phyloP scores from a whole-genome alignment of 1,284 basidiomycete genomes.

The Trichosporon coremiiforme region DNA sequence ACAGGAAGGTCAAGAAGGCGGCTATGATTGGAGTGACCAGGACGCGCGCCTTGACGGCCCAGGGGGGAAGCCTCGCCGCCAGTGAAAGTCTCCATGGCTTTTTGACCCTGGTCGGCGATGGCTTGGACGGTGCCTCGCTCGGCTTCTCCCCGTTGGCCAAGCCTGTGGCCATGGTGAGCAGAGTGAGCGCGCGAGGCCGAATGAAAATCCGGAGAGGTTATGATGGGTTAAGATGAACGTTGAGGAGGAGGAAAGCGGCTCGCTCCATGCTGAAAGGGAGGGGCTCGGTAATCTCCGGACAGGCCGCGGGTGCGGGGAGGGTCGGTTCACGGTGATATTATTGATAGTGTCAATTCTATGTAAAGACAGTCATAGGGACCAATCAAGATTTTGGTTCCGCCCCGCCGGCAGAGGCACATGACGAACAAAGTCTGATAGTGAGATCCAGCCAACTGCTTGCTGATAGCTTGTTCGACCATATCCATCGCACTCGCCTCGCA shows the following conservation, averaged over 20 bases:
- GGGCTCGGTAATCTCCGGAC: not conserved
- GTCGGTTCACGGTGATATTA: not conserved
- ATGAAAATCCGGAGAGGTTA: not conserved
- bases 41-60: conserved; percentile 22
- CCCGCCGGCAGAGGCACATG: conserved; percentile 13
- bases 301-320: not conserved
- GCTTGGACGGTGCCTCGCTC: not conserved
- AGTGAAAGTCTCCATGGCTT: conserved; percentile 9
- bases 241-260: not conserved
- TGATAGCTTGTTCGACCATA: not conserved
- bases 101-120: not conserved
- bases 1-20: conserved; percentile 43
- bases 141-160: conserved; percentile 4
- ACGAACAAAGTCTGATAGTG: not conserved
- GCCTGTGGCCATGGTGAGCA: not conserved
- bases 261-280: not conserved
- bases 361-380: not conserved
- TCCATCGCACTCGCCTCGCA: not conserved
- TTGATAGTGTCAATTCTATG: not conserved
- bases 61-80: conserved; percentile 24
- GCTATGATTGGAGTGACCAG: conserved; percentile 27
- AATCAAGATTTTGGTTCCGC: conserved; percentile 5
- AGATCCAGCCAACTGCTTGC: not conserved
- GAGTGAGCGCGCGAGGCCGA: not conserved
- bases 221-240: not conserved